These are phyloP conservation scores for Amborella trichopoda DNA, from an alignment of 164 flowering plant genomes.

Conservation along the genomic window DNA sequence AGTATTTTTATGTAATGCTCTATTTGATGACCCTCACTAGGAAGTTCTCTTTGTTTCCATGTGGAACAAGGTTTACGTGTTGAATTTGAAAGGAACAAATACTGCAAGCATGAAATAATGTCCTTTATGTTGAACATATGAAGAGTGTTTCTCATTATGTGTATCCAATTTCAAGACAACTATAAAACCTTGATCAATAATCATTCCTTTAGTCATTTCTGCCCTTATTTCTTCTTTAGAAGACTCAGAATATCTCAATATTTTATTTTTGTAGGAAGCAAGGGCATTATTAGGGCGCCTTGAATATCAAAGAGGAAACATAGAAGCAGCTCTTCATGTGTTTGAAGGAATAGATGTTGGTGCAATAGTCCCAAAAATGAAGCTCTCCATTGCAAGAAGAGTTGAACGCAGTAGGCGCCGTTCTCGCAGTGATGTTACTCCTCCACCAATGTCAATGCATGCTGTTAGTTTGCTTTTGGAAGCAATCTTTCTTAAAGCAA, in stretches of 20 bases:
- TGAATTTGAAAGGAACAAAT: too few relatives aligned
- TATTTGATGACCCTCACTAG: too few relatives aligned
- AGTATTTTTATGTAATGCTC: too few relatives aligned
- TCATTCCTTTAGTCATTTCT: too few relatives aligned
- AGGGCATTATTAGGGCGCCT: constrained; percentile 87
- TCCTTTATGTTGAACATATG: too few relatives aligned
- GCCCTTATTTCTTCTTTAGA: background rate
- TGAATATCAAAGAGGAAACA: constrained; percentile 80
- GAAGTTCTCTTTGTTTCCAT: too few relatives aligned
- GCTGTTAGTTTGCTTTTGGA: constrained; percentile 78
- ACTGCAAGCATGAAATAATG: too few relatives aligned
- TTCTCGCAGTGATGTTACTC: constrained; percentile 37
- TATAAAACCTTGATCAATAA: too few relatives aligned
- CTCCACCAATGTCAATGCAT: constrained; percentile 71
- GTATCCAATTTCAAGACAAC: too few relatives aligned
- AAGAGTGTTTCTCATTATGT: too few relatives aligned
- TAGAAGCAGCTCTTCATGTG: constrained; percentile 81
- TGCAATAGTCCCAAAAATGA: constrained; percentile 58
- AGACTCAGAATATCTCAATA: background rate
- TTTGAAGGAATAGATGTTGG: constrained; percentile 89
- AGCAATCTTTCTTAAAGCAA: constrained; percentile 80
- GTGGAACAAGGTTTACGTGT: too few relatives aligned
- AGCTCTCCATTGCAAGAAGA: constrained; percentile 42
- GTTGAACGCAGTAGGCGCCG: constrained; percentile 38
- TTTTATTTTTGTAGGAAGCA: constrained; percentile 54